Conservation (phyloP, 2,329 filamentous ascomycete genomes). For the Cytospora schulzeri region DNA sequence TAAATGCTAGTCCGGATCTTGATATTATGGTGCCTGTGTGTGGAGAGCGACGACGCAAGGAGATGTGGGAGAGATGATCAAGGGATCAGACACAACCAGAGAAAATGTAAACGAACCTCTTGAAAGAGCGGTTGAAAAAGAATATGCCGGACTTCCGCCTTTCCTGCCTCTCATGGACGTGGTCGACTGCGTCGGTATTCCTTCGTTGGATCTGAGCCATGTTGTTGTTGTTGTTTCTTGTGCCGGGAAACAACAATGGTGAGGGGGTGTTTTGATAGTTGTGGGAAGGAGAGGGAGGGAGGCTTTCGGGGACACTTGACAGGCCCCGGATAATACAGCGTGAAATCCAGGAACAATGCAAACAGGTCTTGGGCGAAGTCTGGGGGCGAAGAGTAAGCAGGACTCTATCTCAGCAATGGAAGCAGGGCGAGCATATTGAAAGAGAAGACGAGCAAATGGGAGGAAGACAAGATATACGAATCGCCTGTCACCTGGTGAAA, state of each 20-base stretch:
- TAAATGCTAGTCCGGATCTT: not conserved
- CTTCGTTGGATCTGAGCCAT: conserved; percentile 27
- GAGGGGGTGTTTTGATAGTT: not conserved
- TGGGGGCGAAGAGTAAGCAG: not conserved
- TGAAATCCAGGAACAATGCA: not conserved
- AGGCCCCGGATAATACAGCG: not conserved
- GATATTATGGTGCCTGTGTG: not conserved
- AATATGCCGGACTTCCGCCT: conserved; percentile 28
- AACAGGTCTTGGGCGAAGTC: not conserved
- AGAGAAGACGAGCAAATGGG: not conserved
- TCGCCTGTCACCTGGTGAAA: conserved; percentile 6
- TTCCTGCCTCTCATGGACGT: conserved; percentile 16
- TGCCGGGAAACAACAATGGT: not conserved
- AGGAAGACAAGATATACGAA: conserved; percentile 16
- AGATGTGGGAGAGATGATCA: not conserved
- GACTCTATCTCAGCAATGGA: not conserved
- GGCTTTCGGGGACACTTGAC: not conserved
- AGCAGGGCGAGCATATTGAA: not conserved
- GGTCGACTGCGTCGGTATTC: conserved; percentile 19
- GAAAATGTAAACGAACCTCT: conserved; percentile 22
- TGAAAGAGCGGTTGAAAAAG: conserved; percentile 27
- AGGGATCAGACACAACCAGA: not conserved
- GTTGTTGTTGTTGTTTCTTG: not conserved
- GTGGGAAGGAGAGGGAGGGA: not conserved
- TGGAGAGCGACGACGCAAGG: not conserved